These are phyloP conservation scores for Botrytis pseudocinerea DNA, from an alignment of 2,329 filamentous ascomycete species.

Conservation along the genomic window DNA sequence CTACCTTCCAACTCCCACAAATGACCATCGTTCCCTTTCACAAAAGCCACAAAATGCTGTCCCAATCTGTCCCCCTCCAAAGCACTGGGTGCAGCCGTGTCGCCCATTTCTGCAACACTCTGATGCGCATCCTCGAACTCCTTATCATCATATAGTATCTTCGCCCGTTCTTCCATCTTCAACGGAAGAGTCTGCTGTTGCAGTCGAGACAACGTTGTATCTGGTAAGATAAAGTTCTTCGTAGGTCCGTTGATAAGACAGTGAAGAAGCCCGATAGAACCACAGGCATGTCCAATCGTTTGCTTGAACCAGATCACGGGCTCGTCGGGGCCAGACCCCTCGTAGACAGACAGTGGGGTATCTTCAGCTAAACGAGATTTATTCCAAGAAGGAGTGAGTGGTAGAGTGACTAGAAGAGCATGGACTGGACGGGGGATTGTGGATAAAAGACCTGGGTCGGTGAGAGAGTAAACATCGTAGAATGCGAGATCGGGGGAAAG, in stretches of 20 bases:
- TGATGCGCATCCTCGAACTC: slow-evolving; percentile 78
- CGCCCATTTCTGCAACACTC: slow-evolving; percentile 73
- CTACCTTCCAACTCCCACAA: slow-evolving; percentile 72
- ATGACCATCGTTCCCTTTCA: slow-evolving; percentile 70
- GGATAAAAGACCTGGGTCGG: slow-evolving; percentile 78
- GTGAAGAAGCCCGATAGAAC: slow-evolving; percentile 85
- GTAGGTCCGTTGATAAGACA: slow-evolving; percentile 76
- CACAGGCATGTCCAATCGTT: slow-evolving; percentile 93
- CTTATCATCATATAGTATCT: slow-evolving; percentile 73
- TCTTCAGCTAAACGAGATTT: slow-evolving; percentile 75
- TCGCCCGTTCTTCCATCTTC: slow-evolving; percentile 63
- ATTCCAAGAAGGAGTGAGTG: slow-evolving; percentile 78
- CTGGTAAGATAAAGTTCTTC: slow-evolving; percentile 52
- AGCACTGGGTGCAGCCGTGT: slow-evolving; percentile 74
- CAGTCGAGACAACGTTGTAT: slow-evolving; percentile 61
- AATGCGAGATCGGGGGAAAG: slow-evolving; percentile 73
- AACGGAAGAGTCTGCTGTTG: slow-evolving; percentile 65
- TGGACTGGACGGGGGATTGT: slow-evolving; percentile 87
- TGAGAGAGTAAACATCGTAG: slow-evolving; percentile 90
- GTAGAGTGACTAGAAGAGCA: slow-evolving; percentile 90
- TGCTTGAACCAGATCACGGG: slow-evolving; percentile 92
- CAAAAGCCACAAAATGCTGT: slow-evolving; percentile 94
- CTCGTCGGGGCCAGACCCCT: slow-evolving; percentile 65
- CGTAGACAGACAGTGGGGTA: slow-evolving; percentile 60
- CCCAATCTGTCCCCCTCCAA: slow-evolving; percentile 68